phyloP scores from a whole-genome alignment of 2,329 filamentous ascomycete genomes.

The Drechslera avenae region DNA sequence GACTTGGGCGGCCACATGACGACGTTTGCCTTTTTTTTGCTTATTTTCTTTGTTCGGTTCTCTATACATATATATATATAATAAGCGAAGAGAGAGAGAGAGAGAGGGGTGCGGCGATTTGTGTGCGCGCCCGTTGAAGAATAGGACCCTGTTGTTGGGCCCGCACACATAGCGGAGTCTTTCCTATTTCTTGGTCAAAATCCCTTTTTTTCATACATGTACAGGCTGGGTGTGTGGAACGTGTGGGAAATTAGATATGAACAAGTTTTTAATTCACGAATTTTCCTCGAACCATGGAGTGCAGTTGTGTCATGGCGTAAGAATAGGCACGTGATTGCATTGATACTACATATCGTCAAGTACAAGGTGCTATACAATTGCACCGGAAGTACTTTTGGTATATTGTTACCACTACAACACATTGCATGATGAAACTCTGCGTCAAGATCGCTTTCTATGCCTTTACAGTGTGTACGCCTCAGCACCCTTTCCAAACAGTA shows the following conservation, averaged over 20 bases:
- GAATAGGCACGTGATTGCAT: too few relatives aligned
- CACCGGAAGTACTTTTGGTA: too few relatives aligned
- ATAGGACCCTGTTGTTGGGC: too few relatives aligned
- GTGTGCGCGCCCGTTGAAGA: too few relatives aligned
- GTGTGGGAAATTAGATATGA: slow-evolving; percentile 2
- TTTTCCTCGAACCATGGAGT: not conserved
- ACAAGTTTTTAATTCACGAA: not conserved
- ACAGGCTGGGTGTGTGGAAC: not conserved
- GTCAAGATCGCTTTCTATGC: not conserved
- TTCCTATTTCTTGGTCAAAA: not conserved
- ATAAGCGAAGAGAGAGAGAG: too few relatives aligned
- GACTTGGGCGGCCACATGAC: not conserved
- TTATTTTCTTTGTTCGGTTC: not conserved
- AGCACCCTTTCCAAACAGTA: slow-evolving; percentile 74
- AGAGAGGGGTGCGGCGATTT: too few relatives aligned
- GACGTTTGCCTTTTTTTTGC: not conserved
- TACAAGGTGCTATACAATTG: too few relatives aligned
- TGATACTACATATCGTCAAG: too few relatives aligned
- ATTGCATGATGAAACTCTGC: not conserved
- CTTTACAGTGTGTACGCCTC: slow-evolving; percentile 41
- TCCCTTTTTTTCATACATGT: not conserved
- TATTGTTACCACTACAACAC: too few relatives aligned
- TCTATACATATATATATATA: too few relatives aligned
- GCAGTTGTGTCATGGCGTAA: too few relatives aligned
- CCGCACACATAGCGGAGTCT: too few relatives aligned